These are phyloP conservation scores for Tillandsia leiboldiana DNA, from an alignment of 176 grass and related monocot species.

Conservation along the genomic window DNA sequence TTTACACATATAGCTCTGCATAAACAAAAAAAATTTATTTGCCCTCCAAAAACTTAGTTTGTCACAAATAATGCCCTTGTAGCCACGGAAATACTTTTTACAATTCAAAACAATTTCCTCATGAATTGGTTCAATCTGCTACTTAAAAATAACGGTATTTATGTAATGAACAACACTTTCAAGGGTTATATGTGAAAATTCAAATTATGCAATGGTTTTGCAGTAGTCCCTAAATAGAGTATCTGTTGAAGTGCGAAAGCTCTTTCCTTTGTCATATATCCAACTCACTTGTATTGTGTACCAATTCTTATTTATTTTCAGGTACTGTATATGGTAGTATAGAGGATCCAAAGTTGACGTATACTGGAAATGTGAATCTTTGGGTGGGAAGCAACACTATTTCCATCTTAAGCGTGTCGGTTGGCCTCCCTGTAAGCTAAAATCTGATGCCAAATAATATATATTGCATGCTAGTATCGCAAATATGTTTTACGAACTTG, in stretches of 20 bases:
- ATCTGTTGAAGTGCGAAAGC: not conserved
- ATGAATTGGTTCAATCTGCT: too few relatives aligned
- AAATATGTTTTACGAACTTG: not conserved
- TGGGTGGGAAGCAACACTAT: constrained; percentile 78
- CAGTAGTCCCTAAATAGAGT: too few relatives aligned
- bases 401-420: constrained; percentile 88
- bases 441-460: not conserved
- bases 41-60: too few relatives aligned
- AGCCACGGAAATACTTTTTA: too few relatives aligned
- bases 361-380: constrained; percentile 61
- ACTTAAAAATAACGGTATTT: too few relatives aligned
- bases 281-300: constrained; percentile 1
- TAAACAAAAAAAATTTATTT: too few relatives aligned
- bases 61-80: too few relatives aligned
- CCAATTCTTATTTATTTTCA: constrained; percentile 27
- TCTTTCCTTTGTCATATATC: not conserved
- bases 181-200: too few relatives aligned
- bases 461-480: not conserved
- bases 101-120: not conserved
- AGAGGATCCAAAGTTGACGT: constrained; percentile 77
- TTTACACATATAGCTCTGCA: too few relatives aligned
- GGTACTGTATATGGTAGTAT: constrained; percentile 77
- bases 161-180: too few relatives aligned
- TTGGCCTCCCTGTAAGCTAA: constrained; percentile 85
- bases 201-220: too few relatives aligned